Conservation (phyloP, 2,329 filamentous ascomycete genomes). For the Beauveria asiatica region DNA sequence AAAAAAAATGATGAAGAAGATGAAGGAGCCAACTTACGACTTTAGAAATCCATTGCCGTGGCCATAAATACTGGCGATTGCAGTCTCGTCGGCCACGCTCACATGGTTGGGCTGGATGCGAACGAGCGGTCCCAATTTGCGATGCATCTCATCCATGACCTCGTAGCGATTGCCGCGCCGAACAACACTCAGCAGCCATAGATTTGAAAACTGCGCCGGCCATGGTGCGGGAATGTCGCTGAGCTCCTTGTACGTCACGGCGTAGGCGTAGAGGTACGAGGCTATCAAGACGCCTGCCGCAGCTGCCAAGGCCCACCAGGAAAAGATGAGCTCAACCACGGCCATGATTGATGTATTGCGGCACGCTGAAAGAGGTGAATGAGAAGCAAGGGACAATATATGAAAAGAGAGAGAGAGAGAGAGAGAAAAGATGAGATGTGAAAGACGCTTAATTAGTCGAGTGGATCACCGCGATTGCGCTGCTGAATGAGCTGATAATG, state of each 20-base stretch:
- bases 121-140: constrained; percentile 69
- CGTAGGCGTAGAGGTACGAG: constrained; percentile 52
- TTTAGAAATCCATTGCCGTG: constrained; percentile 71
- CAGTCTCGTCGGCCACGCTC: constrained; percentile 70
- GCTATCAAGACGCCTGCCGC: constrained; percentile 40
- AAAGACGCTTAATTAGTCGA: not conserved
- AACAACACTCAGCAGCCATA: constrained; percentile 66
- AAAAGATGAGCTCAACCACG: constrained; percentile 23
- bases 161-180: constrained; percentile 58
- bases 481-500: not conserved
- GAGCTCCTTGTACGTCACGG: constrained; percentile 44
- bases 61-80: constrained; percentile 69
- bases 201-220: constrained; percentile 58
- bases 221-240: constrained; percentile 54
- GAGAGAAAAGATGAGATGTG: not conserved
- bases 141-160: constrained; percentile 63
- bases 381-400: not conserved
- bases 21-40: constrained; percentile 35
- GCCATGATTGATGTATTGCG: constrained; percentile 18
- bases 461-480: not conserved
- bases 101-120: constrained; percentile 79
- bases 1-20: accelerated
- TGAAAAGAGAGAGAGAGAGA: too few species aligned
- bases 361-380: too few species aligned
- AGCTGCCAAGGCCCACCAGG: constrained; percentile 38